phyloP scores from a whole-genome alignment of 1,139 yeast genomes.

The Candida sp. region DNA sequence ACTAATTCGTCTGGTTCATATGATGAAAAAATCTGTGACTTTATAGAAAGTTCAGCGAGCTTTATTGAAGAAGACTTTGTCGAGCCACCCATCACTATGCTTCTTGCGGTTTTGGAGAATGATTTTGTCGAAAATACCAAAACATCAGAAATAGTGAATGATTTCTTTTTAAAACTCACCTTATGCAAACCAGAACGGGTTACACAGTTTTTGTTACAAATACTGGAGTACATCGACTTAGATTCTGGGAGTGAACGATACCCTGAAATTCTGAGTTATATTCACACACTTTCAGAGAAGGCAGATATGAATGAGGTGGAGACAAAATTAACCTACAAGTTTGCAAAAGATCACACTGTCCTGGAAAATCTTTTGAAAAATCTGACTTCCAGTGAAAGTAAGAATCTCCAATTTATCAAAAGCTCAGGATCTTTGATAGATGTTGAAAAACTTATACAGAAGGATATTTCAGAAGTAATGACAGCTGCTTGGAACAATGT shows the following conservation, averaged over 20 bases:
- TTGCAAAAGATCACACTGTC: constrained; percentile 10
- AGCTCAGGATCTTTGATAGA: constrained; percentile 5
- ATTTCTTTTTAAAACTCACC: constrained; percentile 25
- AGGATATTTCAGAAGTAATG: constrained; percentile 1
- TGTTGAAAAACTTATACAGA: constrained; percentile 4
- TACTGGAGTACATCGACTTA: constrained; percentile 4
- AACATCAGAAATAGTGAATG: constrained; percentile 22
- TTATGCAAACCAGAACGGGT: constrained; percentile 12
- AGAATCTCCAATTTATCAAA: constrained; percentile 9
- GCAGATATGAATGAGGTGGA: constrained; percentile 10
- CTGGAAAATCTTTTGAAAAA: constrained; percentile 11
- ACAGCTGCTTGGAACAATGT: constrained; percentile 8
- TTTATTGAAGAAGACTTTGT: constrained; percentile 25
- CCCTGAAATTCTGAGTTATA: constrained; percentile 12
- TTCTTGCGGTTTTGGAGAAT: constrained; percentile 13
- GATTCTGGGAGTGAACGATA: constrained; percentile 2
- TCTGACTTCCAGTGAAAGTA: constrained; percentile 5
- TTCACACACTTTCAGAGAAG: constrained; percentile 10
- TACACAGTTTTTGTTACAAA: constrained; percentile 9
- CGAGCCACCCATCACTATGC: constrained; percentile 19
- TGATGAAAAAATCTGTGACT: constrained; percentile 5
- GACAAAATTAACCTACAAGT: constrained; percentile 13
- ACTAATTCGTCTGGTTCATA: neutral
- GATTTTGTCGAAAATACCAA: constrained; percentile 8
- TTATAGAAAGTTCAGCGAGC: constrained; percentile 19